These are phyloP conservation scores for Vitis hybrid DNA, from an alignment of 177 flowering plant species.

Conservation along the genomic window DNA sequence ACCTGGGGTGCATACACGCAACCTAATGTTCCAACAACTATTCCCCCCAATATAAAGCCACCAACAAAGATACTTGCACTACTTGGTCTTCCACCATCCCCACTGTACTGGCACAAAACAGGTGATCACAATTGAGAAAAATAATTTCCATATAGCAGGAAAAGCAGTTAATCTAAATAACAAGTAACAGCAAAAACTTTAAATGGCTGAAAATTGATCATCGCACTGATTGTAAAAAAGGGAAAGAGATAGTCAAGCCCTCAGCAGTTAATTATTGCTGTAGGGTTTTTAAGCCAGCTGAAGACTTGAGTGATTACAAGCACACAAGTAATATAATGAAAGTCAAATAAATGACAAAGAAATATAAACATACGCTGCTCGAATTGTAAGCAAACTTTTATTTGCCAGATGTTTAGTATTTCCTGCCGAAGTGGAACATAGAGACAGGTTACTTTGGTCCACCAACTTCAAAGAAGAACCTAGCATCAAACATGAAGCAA, in stretches of 20 bases:
- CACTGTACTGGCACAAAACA: slow-evolving; percentile 9
- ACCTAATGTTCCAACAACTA: slow-evolving; percentile 22
- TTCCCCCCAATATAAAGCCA: slow-evolving; percentile 29
- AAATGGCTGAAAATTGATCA: neutral
- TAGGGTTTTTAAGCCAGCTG: too few species aligned
- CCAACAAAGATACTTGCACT: slow-evolving; percentile 21
- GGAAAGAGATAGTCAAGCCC: too few species aligned
- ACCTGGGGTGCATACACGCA: slow-evolving; percentile 31
- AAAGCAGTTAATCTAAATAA: neutral
- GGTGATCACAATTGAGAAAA: neutral
- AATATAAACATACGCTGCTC: slow-evolving; percentile 8
- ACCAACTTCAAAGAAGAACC: slow-evolving; percentile 6
- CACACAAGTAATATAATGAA: neutral
- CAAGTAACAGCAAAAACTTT: too few species aligned
- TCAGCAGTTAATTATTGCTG: too few species aligned
- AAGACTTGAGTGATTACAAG: too few species aligned
- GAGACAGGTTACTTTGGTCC: slow-evolving; percentile 1
- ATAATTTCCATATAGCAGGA: neutral
- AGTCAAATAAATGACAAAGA: neutral
- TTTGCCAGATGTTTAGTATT: neutral
- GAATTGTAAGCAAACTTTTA: neutral
- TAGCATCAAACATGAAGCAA: neutral
- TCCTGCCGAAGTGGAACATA: neutral
- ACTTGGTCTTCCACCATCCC: slow-evolving; percentile 16
- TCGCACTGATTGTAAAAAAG: too few species aligned